Base-by-base conservation (phyloP, 805 yeast genomes). In the Candida tallmaniae region DNA sequence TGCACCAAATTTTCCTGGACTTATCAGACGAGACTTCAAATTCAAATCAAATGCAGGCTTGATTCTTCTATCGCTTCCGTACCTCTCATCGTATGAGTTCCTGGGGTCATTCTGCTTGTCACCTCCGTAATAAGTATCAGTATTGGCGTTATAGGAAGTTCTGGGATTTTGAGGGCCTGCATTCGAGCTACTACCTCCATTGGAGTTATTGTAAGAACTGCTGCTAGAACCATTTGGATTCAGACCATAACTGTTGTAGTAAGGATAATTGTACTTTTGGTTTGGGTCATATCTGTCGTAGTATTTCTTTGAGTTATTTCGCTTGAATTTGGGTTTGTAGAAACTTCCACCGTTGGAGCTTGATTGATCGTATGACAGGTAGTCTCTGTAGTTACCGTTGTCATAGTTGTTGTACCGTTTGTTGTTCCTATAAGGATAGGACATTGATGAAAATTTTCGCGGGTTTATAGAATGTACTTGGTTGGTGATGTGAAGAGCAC, bases 21-120 rank as follows among this genome's bases (percentile, higher is more conserved):
- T 35, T 3, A 21, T 21, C 38, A 29, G 38, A 21, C 38, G 24
- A 23, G 24, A 24, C 32, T 39, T 34, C 6, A 34, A 20, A 12
- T 33, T 40, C 25, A 40, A 32, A 2, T 43, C 46, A 29, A 42
- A 42, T 5, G 44, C 46, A 11, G 46, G 46, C 24, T 34, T 37
- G 13, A 39, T 35, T 21, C 32, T 31, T 11, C 36, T 23, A 21
- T 41, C 34, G 13, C 28, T 29, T 9, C 26, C 38, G 17, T 16
- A 29, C n/a, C 13, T 25, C 13, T 36, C 41, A 25, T 39, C 39
- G 14, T 31, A 27, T 17, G 28, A 24, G 26, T 32, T 27, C n/a
- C 34, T 25, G 8, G 35, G 15, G 12, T 21, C 35, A 13, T 22
- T 23, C 17, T 38, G 26, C 28, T 32, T 23, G 20, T 35, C 42